These are phyloP conservation scores for Protomyces inouyei DNA, from an alignment of 1,139 yeast species.

Conservation along the genomic window DNA sequence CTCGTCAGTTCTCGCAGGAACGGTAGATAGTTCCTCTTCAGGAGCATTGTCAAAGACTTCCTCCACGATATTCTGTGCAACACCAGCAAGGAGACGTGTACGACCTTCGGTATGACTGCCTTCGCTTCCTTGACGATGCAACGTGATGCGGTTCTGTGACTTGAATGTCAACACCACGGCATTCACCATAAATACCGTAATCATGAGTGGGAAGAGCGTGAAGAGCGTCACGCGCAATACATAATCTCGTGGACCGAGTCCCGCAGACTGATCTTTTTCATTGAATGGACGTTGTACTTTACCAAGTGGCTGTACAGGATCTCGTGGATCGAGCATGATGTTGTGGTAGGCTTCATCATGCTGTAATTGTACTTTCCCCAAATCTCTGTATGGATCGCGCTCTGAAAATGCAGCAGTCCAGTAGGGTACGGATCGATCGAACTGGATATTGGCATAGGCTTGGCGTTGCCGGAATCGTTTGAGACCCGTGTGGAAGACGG, in stretches of 20 bases:
- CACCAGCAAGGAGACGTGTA: not conserved
- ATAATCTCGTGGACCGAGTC: slow-evolving; percentile 20
- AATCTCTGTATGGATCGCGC: slow-evolving; percentile 47
- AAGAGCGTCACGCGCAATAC: slow-evolving; percentile 17
- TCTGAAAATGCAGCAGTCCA: slow-evolving; percentile 50
- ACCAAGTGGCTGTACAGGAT: not conserved
- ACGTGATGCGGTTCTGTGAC: slow-evolving; percentile 9
- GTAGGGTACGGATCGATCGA: slow-evolving; percentile 64
- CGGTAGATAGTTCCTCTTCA: not conserved
- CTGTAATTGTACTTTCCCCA: slow-evolving; percentile 30
- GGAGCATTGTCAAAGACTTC: not conserved
- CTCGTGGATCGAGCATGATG: slow-evolving; percentile 13
- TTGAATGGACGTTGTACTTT: slow-evolving; percentile 1
- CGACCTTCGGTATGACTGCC: not conserved
- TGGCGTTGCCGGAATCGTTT: slow-evolving; percentile 53
- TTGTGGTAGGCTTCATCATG: slow-evolving; percentile 33
- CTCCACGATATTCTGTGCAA: slow-evolving; percentile 21
- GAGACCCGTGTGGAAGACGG: slow-evolving; percentile 54
- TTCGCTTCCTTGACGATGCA: not conserved
- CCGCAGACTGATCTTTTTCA: not conserved
- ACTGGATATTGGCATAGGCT: slow-evolving; percentile 65
- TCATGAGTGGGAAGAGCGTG: slow-evolving; percentile 28
- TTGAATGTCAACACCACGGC: slow-evolving; percentile 17
- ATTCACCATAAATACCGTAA: slow-evolving; percentile 7
- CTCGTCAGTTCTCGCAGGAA: not conserved